These are phyloP conservation scores for Stereum hirsutum DNA, from an alignment of 1,284 basidiomycete species.

Conservation along the genomic window DNA sequence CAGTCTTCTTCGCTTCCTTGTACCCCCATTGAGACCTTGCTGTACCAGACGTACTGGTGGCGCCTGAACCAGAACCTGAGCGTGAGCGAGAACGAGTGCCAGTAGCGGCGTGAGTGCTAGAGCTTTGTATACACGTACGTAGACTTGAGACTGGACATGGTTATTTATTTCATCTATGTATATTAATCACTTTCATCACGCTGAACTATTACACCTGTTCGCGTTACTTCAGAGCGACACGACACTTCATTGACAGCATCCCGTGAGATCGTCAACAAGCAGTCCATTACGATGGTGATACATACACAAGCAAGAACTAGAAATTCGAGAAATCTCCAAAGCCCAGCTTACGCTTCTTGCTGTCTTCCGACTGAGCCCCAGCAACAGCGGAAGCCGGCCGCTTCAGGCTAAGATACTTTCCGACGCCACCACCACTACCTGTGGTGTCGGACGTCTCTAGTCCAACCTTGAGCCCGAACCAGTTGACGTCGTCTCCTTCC, in stretches of 20 bases:
- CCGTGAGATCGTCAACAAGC: too few species aligned
- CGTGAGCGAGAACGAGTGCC: conserved; percentile 8
- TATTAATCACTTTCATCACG: too few species aligned
- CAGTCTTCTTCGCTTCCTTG: conserved; percentile 16
- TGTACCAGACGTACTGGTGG: not conserved
- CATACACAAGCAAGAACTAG: conserved; percentile 3
- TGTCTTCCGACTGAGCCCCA: conserved; percentile 30
- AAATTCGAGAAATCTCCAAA: conserved; percentile 62
- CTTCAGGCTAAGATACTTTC: conserved; percentile 61
- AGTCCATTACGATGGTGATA: conserved; percentile 6
- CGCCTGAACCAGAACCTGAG: not conserved
- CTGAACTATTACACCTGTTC: too few species aligned
- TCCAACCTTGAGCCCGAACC: conserved; percentile 78
- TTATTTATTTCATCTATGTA: too few species aligned
- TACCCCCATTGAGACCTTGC: not conserved
- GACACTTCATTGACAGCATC: not conserved
- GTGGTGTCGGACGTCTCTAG: conserved; percentile 21
- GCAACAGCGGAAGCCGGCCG: conserved; percentile 24
- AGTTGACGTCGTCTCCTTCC: conserved; percentile 59
- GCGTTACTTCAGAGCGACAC: not conserved
- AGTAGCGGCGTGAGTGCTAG: conserved; percentile 6
- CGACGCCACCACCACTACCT: conserved; percentile 29
- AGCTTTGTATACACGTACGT: not conserved
- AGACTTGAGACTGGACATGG: not conserved
- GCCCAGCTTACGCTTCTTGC: conserved; percentile 68